phyloP scores from a whole-genome alignment of 495 filamentous ascomycete genomes.

The Tuber brumale region DNA sequence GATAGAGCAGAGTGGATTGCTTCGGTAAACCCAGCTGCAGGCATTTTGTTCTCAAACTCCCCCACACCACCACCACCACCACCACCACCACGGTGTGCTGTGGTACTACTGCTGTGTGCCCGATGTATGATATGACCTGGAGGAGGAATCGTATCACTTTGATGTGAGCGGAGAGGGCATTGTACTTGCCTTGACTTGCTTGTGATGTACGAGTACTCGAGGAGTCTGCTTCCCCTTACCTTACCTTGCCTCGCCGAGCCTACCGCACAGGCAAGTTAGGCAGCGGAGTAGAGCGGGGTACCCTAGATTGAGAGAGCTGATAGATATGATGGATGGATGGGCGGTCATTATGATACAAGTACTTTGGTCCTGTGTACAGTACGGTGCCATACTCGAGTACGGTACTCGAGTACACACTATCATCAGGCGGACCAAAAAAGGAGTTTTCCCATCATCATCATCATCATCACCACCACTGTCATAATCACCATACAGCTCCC shows the following conservation, averaged over 20 bases:
- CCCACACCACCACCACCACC: neutral
- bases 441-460: neutral
- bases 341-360: neutral
- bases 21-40: neutral
- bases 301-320: neutral
- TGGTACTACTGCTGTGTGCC: neutral
- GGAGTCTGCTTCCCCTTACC: neutral
- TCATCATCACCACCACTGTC: neutral
- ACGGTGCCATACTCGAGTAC: neutral
- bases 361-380: neutral
- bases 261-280: neutral
- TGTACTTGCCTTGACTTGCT: neutral
- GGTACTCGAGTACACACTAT: neutral
- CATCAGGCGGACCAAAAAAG: neutral
- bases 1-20: neutral
- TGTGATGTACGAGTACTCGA: neutral
- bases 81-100: neutral
- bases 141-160: neutral
- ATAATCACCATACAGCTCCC: neutral
- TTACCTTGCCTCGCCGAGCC: neutral
- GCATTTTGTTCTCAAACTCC: neutral
- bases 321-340: neutral
- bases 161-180: neutral
- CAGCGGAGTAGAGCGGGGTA: neutral
- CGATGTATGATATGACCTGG: neutral